These are phyloP conservation scores for Sonneratia caseolaris DNA, from an alignment of 345 rosid genomes.

Conservation along the genomic window DNA sequence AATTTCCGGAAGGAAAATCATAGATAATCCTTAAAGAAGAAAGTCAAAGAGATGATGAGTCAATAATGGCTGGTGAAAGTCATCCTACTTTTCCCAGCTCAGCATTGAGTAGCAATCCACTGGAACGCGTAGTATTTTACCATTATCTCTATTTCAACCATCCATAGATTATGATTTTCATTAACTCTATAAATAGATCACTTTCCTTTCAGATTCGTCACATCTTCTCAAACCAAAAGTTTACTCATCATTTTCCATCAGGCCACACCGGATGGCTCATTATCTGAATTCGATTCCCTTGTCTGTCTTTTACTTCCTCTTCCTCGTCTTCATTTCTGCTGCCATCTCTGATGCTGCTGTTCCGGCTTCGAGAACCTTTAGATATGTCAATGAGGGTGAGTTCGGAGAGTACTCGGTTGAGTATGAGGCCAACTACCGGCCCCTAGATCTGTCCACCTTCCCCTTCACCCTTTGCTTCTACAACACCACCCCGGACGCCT, in stretches of 20 bases:
- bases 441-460: constrained; percentile 6
- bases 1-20: no score
- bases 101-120: no score
- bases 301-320: not conserved
- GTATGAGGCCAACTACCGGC: constrained; percentile 30
- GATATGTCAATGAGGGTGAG: constrained; percentile 31
- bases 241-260: not conserved
- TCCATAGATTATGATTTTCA: not conserved
- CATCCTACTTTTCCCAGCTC: no score
- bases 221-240: not conserved
- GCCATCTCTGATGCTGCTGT: not conserved
- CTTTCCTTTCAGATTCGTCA: not conserved
- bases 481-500: constrained; percentile 54
- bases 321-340: not conserved
- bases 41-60: no score
- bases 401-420: constrained; percentile 23
- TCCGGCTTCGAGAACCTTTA: not conserved
- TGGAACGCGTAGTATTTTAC: no score
- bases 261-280: not conserved
- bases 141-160: not conserved
- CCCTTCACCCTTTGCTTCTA: constrained; percentile 60
- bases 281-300: not conserved
- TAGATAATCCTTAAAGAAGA: no score
- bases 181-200: not conserved
- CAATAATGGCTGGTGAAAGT: no score